Conservation (phyloP, 2,329 filamentous ascomycete species). For the Fusarium xyrophilum region DNA sequence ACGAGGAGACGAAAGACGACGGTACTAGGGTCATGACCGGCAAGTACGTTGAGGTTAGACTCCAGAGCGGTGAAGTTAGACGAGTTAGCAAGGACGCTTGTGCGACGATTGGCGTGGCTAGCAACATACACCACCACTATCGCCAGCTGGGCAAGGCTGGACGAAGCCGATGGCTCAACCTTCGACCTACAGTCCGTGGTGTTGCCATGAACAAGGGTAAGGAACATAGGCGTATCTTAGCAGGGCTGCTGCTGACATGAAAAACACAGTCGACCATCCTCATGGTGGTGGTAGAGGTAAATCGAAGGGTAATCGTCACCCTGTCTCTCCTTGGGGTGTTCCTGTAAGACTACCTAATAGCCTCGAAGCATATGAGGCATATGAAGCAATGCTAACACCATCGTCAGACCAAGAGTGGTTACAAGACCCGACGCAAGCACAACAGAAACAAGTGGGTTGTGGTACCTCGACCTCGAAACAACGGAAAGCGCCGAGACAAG, state of each 20-base stretch:
- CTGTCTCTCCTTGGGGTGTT: constrained; percentile 94
- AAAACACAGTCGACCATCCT: constrained; percentile 80
- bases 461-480: constrained; percentile 81
- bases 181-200: constrained; percentile 94
- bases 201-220: constrained; percentile 96
- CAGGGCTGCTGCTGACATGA: constrained; percentile 21
- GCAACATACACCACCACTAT: constrained; percentile 92
- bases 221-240: constrained; percentile 37
- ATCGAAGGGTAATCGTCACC: constrained; percentile 96
- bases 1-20: constrained; percentile 72
- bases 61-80: constrained; percentile 93
- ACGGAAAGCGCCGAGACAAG: constrained; percentile 84
- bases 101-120: constrained; percentile 91
- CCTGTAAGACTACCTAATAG: constrained; percentile 70
- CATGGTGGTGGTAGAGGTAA: constrained; percentile 99
- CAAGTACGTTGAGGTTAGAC: constrained; percentile 80
- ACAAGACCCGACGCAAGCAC: constrained; percentile 88
- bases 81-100: constrained; percentile 91
- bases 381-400: constrained; percentile 15
- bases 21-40: constrained; percentile 69
- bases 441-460: constrained; percentile 95
- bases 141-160: constrained; percentile 93
- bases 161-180: constrained; percentile 90
- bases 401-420: constrained; percentile 76
- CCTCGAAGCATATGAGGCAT: background rate